phyloP scores from a whole-genome alignment of 2,329 filamentous ascomycete species.

The Fusarium duplospermum region DNA sequence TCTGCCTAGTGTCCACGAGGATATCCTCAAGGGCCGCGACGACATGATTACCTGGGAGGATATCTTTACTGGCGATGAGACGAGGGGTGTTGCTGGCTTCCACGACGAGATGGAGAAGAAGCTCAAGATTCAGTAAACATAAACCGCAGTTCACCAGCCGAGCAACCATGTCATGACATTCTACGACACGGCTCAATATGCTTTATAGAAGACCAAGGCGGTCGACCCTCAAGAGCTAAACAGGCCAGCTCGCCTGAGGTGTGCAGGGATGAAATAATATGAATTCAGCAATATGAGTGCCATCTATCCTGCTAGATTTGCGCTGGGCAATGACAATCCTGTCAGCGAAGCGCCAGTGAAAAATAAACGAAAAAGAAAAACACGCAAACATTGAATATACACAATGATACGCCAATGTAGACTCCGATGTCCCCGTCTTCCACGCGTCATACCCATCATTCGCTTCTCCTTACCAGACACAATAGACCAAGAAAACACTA shows the following conservation, averaged over 20 bases:
- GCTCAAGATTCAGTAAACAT: slow-evolving; percentile 74
- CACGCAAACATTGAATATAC: slow-evolving; percentile 44
- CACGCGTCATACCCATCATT: slow-evolving; percentile 37
- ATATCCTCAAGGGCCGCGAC: slow-evolving; percentile 86
- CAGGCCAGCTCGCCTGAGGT: neutral
- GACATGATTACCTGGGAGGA: slow-evolving; percentile 90
- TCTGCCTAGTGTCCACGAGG: slow-evolving; percentile 81
- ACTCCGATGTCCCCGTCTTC: slow-evolving; percentile 45
- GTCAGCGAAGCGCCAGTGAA: slow-evolving; percentile 25
- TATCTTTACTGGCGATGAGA: slow-evolving; percentile 84
- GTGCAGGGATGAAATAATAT: slow-evolving; percentile 15
- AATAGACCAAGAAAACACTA: slow-evolving; percentile 41
- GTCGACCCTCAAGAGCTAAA: neutral
- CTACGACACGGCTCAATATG: slow-evolving; percentile 31
- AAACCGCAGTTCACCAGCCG: neutral
- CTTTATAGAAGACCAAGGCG: slow-evolving; percentile 30
- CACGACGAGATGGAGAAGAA: slow-evolving; percentile 96
- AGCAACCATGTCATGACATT: slow-evolving; percentile 5
- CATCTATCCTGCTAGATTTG: slow-evolving; percentile 50
- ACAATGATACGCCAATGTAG: slow-evolving; percentile 44
- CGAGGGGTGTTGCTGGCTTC: slow-evolving; percentile 76
- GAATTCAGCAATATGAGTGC: slow-evolving; percentile 23
- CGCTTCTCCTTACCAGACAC: slow-evolving; percentile 37
- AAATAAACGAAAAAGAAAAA: slow-evolving; percentile 38
- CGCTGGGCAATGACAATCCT: slow-evolving; percentile 25